phyloP scores from a whole-genome alignment of 1,139 yeast species.

The Candida tunisiensis region DNA sequence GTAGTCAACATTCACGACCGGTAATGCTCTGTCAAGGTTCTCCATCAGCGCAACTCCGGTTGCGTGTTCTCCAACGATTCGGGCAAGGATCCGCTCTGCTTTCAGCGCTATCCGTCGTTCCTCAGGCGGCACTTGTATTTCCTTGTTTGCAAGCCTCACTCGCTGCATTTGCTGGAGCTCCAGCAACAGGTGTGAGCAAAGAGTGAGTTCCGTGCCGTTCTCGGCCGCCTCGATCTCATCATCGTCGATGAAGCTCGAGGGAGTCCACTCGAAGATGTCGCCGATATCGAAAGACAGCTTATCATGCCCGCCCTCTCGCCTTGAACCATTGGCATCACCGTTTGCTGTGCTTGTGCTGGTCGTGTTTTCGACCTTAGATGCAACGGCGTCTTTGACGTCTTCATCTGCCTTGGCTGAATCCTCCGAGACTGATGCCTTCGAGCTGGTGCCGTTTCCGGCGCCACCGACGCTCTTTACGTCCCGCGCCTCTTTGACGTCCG shows the following conservation, averaged over 20 bases:
- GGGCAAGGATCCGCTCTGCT: slow-evolving; percentile 30
- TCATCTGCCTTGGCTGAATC: too few relatives aligned
- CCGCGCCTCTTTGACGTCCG: too few relatives aligned
- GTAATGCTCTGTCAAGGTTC: slow-evolving; percentile 24
- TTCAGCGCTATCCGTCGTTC: slow-evolving; percentile 36
- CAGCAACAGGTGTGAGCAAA: slow-evolving; percentile 38
- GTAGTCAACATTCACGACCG: slow-evolving; percentile 59
- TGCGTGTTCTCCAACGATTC: slow-evolving; percentile 21
- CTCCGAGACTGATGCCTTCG: too few relatives aligned
- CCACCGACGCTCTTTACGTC: too few relatives aligned
- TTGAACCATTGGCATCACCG: too few relatives aligned
- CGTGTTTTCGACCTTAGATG: too few relatives aligned
- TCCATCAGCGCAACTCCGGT: slow-evolving; percentile 11
- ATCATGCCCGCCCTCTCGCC: too few relatives aligned
- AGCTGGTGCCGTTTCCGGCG: too few relatives aligned
- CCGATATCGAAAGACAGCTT: slow-evolving; percentile 67
- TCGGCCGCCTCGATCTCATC: slow-evolving; percentile 35
- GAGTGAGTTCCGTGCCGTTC: slow-evolving; percentile 30
- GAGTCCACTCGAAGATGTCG: slow-evolving; percentile 44
- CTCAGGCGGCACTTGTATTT: slow-evolving; percentile 10
- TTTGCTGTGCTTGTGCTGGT: too few relatives aligned
- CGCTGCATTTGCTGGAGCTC: slow-evolving; percentile 51
- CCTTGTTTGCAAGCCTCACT: slow-evolving; percentile 27
- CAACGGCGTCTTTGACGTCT: too few relatives aligned
- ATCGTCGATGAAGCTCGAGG: slow-evolving; percentile 31